These are phyloP conservation scores for Ramaria sp. DNA, from an alignment of 768 basidiomycete species.

Conservation along the genomic window DNA sequence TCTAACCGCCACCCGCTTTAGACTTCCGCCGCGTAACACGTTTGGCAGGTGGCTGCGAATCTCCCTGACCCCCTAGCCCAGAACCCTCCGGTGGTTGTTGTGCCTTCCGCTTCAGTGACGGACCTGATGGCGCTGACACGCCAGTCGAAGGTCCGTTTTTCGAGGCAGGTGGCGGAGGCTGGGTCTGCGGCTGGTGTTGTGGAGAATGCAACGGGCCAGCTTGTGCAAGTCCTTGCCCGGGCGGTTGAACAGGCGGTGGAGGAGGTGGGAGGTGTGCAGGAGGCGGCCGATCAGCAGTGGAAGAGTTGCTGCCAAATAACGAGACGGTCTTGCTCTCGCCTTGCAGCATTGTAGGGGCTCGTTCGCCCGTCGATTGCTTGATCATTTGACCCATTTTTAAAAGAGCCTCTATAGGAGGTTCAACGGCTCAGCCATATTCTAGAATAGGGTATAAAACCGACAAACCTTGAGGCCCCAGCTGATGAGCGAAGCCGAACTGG, in stretches of 20 bases:
- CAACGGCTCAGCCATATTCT: neutral
- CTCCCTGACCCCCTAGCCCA: no score
- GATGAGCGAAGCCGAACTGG: slow-evolving; percentile 40
- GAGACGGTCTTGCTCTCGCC: neutral
- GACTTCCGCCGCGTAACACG: slow-evolving; percentile 28
- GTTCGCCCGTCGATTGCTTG: neutral
- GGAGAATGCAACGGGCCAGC: slow-evolving; percentile 15
- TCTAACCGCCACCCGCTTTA: slow-evolving; percentile 41
- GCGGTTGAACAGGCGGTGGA: slow-evolving; percentile 36
- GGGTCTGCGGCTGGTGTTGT: slow-evolving; percentile 14
- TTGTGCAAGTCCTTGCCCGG: neutral
- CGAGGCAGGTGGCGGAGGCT: neutral
- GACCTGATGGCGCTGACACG: neutral
- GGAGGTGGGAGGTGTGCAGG: slow-evolving; percentile 23
- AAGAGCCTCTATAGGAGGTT: neutral
- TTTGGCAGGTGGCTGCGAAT: slow-evolving; percentile 33
- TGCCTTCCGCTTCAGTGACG: slow-evolving; percentile 26
- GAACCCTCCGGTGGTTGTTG: slow-evolving; percentile 1
- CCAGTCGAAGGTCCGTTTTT: slow-evolving; percentile 3
- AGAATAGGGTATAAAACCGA: slow-evolving; percentile 14
- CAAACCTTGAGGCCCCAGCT: slow-evolving; percentile 59
- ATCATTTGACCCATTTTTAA: slow-evolving; percentile 1
- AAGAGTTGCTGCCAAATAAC: slow-evolving; percentile 11
- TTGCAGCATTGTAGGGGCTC: neutral
- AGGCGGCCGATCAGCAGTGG: slow-evolving; percentile 18